Conservation (phyloP, 2,329 filamentous ascomycete species). For the Bretziella fagacearum region DNA sequence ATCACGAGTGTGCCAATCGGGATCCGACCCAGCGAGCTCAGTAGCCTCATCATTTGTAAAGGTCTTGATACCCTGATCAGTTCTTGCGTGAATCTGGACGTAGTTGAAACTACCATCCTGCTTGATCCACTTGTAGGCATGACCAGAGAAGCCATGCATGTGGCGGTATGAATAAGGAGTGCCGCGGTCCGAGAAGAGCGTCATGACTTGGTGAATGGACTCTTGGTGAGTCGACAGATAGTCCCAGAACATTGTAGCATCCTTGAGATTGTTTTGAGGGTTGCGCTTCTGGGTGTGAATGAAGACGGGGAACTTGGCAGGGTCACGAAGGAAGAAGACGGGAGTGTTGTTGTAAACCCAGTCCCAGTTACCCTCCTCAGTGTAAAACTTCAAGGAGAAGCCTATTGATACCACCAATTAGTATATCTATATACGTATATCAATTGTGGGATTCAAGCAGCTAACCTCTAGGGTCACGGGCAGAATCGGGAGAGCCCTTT, state of each 20-base stretch:
- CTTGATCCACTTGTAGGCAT: slow-evolving; percentile 51
- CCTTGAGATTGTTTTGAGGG: slow-evolving; percentile 52
- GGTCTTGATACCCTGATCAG: slow-evolving; percentile 44
- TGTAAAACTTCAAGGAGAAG: slow-evolving; percentile 55
- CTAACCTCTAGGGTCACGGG: slow-evolving; percentile 49
- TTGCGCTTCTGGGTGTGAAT: slow-evolving; percentile 66
- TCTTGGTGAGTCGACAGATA: slow-evolving; percentile 42
- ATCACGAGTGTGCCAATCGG: slow-evolving; percentile 46
- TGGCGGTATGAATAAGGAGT: slow-evolving; percentile 48
- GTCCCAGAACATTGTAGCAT: slow-evolving; percentile 42
- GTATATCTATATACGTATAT: neutral
- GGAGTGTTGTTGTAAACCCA: slow-evolving; percentile 64
- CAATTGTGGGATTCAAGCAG: neutral
- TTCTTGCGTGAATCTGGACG: slow-evolving; percentile 46
- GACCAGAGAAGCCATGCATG: slow-evolving; percentile 51
- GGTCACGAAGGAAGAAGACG: slow-evolving; percentile 60
- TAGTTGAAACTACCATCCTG: slow-evolving; percentile 49
- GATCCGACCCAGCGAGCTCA: slow-evolving; percentile 37
- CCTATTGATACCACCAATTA: slow-evolving; percentile 24
- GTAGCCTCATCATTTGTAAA: slow-evolving; percentile 40
- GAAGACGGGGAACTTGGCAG: slow-evolving; percentile 57
- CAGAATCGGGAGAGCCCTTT: slow-evolving; percentile 52
- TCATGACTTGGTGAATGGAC: slow-evolving; percentile 46
- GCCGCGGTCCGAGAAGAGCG: slow-evolving; percentile 48
- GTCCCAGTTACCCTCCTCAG: slow-evolving; percentile 54